Conservation (phyloP, 805 yeast species). For the Wickerhamomyces bovis region DNA sequence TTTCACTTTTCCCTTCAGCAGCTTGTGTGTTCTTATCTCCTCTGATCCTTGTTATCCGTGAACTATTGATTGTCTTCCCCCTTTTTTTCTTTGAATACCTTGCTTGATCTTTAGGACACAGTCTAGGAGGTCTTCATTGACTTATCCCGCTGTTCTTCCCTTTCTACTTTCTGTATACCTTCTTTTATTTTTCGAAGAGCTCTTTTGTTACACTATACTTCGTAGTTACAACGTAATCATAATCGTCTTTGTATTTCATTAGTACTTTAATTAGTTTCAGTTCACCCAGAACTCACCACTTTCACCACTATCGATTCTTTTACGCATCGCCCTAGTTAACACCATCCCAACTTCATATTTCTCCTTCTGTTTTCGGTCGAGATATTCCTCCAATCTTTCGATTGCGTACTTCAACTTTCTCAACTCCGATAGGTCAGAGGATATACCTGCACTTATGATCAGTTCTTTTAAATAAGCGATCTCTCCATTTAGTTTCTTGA, state of each 20-base stretch:
- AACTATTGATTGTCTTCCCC: neutral
- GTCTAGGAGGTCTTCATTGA: neutral
- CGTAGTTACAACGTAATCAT: neutral
- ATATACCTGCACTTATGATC: slow-evolving; percentile 29
- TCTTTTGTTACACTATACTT: neutral
- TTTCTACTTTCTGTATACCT: neutral
- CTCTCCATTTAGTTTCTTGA: slow-evolving; percentile 32
- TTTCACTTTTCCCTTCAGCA: neutral
- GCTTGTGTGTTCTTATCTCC: neutral
- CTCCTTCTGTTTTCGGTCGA: slow-evolving; percentile 36
- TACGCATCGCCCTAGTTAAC: slow-evolving; percentile 34
- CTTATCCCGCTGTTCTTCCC: neutral
- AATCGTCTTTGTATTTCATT: neutral
- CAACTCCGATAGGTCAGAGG: slow-evolving; percentile 30
- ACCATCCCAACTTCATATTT: slow-evolving; percentile 37
- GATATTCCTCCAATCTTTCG: slow-evolving; percentile 30
- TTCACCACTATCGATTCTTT: slow-evolving; percentile 36
- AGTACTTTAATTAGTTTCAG: slow-evolving; percentile 5
- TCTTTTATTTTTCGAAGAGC: too few relatives aligned
- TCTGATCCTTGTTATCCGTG: neutral
- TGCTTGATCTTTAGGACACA: neutral
- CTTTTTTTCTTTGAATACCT: neutral
- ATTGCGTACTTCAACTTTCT: slow-evolving; percentile 32
- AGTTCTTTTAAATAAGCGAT: slow-evolving; percentile 30
- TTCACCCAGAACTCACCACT: slow-evolving; percentile 35